Percentiles rank a stretch among this genome's conserved stretches.
Conservation (phyloP, 2,329 filamentous ascomycete species). For the Aureobasidium uvarum region DNA sequence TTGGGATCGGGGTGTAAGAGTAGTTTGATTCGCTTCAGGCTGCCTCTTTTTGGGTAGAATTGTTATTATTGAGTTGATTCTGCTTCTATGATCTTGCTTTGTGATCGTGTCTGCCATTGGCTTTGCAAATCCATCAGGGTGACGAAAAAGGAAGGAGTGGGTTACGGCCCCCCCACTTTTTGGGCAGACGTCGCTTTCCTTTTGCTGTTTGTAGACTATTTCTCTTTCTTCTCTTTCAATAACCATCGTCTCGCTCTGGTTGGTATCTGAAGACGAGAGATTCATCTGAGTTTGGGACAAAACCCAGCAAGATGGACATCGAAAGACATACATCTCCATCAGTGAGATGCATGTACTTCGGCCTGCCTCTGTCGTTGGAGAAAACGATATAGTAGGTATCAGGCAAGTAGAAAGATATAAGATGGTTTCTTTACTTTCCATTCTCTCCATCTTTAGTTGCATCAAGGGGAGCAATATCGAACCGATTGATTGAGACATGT, state of each 20-base stretch:
- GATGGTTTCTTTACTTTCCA: background rate
- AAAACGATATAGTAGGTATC: background rate
- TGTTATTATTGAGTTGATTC: no score
- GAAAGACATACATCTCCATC: no score
- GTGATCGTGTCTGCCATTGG: background rate
- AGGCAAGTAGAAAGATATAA: background rate
- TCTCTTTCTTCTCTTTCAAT: background rate
- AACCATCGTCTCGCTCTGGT: background rate
- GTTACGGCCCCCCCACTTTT: background rate
- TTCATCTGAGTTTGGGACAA: background rate
- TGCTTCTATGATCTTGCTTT: background rate
- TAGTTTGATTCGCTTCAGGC: background rate
- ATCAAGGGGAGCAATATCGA: background rate
- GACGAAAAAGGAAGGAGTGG: background rate
- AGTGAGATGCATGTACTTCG: no score
- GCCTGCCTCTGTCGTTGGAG: no score
- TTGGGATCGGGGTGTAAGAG: background rate
- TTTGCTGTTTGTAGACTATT: background rate
- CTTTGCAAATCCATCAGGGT: background rate
- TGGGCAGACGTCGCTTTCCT: background rate
- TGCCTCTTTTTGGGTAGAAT: no score
- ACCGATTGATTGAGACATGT: background rate
- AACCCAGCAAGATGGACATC: background rate
- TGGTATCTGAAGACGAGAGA: background rate
- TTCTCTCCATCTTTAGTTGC: background rate